Evolutionary conservation across 345 rosid species (phyloP).

Genomic region (Murraya koenigii): DNA sequence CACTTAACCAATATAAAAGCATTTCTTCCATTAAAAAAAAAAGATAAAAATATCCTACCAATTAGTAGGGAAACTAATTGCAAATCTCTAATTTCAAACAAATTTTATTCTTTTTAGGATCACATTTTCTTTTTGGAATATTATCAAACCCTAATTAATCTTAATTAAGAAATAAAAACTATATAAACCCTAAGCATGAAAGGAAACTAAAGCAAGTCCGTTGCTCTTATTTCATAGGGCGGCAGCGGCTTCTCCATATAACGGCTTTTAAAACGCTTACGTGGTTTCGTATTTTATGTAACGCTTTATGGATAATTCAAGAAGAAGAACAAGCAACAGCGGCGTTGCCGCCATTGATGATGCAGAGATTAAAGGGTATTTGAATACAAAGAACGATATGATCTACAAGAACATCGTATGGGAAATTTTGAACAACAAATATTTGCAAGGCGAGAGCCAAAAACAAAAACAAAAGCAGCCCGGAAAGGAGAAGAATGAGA

Average conservation of each 20-base stretch:
- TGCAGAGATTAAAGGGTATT: constrained; percentile 6
- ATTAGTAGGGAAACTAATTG: neutral
- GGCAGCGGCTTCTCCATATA: neutral
- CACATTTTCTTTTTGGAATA: no score
- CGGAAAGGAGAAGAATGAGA: neutral
- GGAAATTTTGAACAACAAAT: neutral
- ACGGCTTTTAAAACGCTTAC: no score
- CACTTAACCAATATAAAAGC: no score
- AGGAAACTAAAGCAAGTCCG: neutral
- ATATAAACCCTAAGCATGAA: neutral
- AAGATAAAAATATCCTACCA: neutral
- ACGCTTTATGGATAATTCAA: no score
- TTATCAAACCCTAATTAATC: no score
- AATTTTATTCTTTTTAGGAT: no score
- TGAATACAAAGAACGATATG: constrained; percentile 11
- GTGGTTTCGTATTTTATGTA: no score
- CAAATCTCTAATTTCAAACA: no score
- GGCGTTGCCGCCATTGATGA: neutral
- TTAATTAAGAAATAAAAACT: no score
- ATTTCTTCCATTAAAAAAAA: no score
- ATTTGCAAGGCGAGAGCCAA: neutral
- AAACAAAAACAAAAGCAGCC: neutral
- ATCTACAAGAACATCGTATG: constrained; percentile 12
- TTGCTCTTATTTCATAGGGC: neutral
- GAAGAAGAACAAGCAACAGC: no score